Evolutionary conservation across 441 rosid genomes (phyloP).

Genomic region (Adansonia rubrostipa): DNA sequence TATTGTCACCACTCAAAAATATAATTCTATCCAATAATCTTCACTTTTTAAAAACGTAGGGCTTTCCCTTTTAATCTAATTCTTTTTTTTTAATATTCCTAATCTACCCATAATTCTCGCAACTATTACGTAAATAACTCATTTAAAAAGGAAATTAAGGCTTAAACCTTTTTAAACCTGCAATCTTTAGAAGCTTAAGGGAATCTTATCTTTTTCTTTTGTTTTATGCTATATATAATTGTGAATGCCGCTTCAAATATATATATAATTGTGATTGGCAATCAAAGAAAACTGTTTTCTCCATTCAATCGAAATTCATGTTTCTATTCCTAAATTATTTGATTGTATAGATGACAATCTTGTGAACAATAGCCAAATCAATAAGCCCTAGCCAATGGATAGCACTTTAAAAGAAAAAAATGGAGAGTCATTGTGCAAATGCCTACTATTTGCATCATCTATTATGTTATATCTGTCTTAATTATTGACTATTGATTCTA

Average conservation of each 20-base stretch:
- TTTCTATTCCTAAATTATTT: background rate
- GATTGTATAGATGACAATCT: background rate
- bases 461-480: background rate
- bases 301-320: background rate
- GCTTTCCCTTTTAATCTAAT: background rate
- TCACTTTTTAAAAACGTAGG: background rate
- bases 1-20: too few relatives aligned
- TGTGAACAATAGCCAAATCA: background rate
- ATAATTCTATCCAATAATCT: background rate
- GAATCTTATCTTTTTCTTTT: too few relatives aligned
- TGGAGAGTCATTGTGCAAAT: background rate
- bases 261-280: too few relatives aligned
- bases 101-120: too few relatives aligned
- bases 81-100: too few relatives aligned
- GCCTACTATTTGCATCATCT: background rate
- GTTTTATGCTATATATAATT: background rate
- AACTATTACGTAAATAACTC: too few relatives aligned
- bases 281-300: background rate
- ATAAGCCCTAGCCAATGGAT: background rate
- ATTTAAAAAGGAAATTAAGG: too few relatives aligned
- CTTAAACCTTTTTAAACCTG: too few relatives aligned
- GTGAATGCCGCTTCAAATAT: too few relatives aligned
- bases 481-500: background rate
- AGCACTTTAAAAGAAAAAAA: background rate
- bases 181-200: too few relatives aligned